Evolutionary conservation across 768 basidiomycete species (phyloP).

Genomic region (Auricularia cornea): DNA sequence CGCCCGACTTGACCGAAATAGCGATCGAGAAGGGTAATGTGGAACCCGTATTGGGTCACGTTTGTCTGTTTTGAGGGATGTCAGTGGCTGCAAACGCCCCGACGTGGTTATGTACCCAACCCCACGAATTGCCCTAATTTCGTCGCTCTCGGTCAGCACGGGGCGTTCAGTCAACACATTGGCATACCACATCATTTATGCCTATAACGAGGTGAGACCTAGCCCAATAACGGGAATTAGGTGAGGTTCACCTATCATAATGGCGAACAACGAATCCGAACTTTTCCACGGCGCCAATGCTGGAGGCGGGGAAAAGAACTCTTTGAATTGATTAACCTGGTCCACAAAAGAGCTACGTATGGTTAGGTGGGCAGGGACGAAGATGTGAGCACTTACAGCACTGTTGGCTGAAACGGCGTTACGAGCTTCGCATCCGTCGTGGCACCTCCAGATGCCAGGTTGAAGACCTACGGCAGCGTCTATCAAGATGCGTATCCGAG

Average conservation of each 20-base stretch:
- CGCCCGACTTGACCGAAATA: conserved; percentile 25
- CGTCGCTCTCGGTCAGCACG: not conserved
- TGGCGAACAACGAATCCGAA: conserved; percentile 26
- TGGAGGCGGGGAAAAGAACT: conserved; percentile 25
- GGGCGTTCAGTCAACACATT: not conserved
- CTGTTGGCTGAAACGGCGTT: conserved; percentile 26
- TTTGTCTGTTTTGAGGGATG: conserved; percentile 19
- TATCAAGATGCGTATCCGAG: too few species aligned
- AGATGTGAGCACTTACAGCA: conserved; percentile 12
- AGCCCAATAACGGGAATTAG: not conserved
- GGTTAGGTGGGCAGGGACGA: not conserved
- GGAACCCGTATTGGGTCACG: conserved; percentile 26
- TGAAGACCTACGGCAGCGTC: conserved; percentile 35
- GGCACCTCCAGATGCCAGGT: conserved; percentile 31
- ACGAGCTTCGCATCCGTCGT: conserved; percentile 32
- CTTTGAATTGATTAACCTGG: conserved; percentile 23
- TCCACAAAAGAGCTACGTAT: conserved; percentile 26
- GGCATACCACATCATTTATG: not conserved
- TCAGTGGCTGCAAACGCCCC: not conserved
- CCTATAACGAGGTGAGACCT: not conserved
- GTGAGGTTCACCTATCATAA: conserved; percentile 33
- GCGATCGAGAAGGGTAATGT: conserved; percentile 23
- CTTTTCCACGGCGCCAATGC: conserved; percentile 24
- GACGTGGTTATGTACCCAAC: conserved; percentile 29
- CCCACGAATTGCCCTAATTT: conserved; percentile 38